Evolutionary conservation across 768 basidiomycete genomes (phyloP), one percentile per base, ranked within the genome.

Genomic region (Amanita phalloides): DNA sequence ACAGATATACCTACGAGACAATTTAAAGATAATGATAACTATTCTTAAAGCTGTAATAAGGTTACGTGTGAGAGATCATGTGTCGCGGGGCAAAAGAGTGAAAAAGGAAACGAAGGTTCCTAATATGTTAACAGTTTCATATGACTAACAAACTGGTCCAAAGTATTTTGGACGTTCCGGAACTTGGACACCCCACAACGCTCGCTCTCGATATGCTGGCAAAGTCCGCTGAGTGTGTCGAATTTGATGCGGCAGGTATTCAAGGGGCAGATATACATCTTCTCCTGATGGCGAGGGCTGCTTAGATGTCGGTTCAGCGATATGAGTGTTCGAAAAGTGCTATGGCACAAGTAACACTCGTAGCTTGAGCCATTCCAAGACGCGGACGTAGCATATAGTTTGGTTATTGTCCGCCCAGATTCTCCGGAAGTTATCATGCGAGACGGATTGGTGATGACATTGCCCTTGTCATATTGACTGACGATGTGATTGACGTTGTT

Each of bases 191-290:
- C 26, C 26, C 26, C 78, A 61, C 84, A 86, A 26, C 55, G 64
- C 56, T 75, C 77, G 58, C 78, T 81, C 68, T 86, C 82, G 30
- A 86, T 71, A 61, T 86, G 83, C 64, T 80, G 77, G 38, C 74
- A 75, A 49, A 86, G 62, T 3, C 60, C 81, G 51, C 83, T 83
- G 30, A 86, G 69, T 11, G 78, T 73, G 5, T 48, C 55, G 58
- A 81, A 84, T 32, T 62, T 60, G 23, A 46, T 30, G 2, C 49
- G 57, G 57, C 84, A 86, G 11, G 62, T 63, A 6, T 49, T 54
- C 38, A 71, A 60, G 3, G 79, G 81, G 64, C 84, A 86, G 3
- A 71, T 57, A 57, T 81, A 85, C 1, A 73, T 66, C 60, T 68
- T 71, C 1, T 73, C 68, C 55, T 73, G 62, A 59, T 86, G 85